A percentile compares a stretch with the other conserved stretches of the same genome.
Evolutionary conservation across 352 stramenopile species (phyloP).

Genomic region (Globisporangium abappressorium): DNA sequence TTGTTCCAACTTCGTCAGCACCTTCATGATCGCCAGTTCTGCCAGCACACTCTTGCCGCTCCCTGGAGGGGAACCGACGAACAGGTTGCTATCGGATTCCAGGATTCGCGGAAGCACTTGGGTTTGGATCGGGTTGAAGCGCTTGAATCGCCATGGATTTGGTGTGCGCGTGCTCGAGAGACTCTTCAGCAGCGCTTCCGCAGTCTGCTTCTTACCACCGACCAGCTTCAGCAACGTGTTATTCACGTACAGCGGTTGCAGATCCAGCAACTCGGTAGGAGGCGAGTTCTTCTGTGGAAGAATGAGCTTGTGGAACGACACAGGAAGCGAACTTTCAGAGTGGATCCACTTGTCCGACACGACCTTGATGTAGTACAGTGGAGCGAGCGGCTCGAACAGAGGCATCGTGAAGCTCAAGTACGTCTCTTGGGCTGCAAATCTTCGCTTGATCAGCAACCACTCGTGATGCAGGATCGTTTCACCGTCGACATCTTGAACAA

Average conservation of each 20-base stretch:
- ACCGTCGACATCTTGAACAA: slow-evolving; percentile 98
- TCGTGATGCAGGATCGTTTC: slow-evolving; percentile 99
- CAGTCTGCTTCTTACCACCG: slow-evolving; percentile 55
- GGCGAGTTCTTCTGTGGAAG: slow-evolving; percentile 98
- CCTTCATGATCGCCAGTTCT: slow-evolving; percentile 96
- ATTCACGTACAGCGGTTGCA: slow-evolving; percentile 94
- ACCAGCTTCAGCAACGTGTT: slow-evolving; percentile 77
- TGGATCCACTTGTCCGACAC: slow-evolving; percentile 99
- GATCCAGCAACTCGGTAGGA: slow-evolving; percentile 96
- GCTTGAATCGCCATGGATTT: slow-evolving; percentile 76
- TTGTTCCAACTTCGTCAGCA: slow-evolving; percentile 62
- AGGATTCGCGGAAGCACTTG: slow-evolving; percentile 96
- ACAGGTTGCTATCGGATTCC: slow-evolving; percentile 93
- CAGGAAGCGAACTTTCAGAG: slow-evolving; percentile 92
- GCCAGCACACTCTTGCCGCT: slow-evolving; percentile 94
- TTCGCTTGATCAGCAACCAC: slow-evolving; percentile 93
- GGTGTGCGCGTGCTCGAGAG: slow-evolving; percentile 34
- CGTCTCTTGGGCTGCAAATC: slow-evolving; percentile 76
- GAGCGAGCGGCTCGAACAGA: slow-evolving; percentile 96
- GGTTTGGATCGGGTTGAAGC: slow-evolving; percentile 99
- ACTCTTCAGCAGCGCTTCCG: slow-evolving; percentile 50
- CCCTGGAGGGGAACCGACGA: slow-evolving; percentile 94
- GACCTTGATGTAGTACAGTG: slow-evolving; percentile 98
- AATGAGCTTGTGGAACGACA: slow-evolving; percentile 99
- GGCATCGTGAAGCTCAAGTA: slow-evolving; percentile 96